Evolutionary conservation across 164 flowering plant species (phyloP), one percentile per base, ranked within the genome.

Genomic region (Magnolia sinica): DNA sequence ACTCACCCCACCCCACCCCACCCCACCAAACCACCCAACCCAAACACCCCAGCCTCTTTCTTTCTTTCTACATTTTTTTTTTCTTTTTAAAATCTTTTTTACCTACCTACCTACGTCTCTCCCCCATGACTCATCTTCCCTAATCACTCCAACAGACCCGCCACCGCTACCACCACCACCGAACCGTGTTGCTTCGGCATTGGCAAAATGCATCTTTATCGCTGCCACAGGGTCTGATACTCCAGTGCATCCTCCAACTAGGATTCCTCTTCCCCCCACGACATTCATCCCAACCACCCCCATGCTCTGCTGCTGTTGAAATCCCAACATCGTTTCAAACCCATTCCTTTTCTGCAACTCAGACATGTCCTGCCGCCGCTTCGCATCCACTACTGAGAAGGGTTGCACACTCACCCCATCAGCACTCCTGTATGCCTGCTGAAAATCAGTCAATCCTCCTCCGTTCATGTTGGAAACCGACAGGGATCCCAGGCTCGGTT

Each of bases 211-310:
- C 92, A 83, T 84, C 81, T 84, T 89, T 9, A 91, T 81, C 71
- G 96, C 98, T 1, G 91, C 93, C 76, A 92, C 96, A 0, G 97
- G 97, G 77, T 94, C 98, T 1, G 97, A 88, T 55, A 92, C 87
- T 18, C 87, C 87, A 13, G 81, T 79, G 74, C 92, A 89, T 14
- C 84, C 71, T 9, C 87, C 88, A 3, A 85, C 87, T 14, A 84
- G 58, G 13, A 86, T 74, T 31, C 89, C 89, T 29, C 89, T 88
- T 65, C 84, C 85, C 1, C 90, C 86, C 7, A 84, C 83, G 27
- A 83, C 87, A 75, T 89, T 88, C 81, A 88, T 80, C 65, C 90
- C 91, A 2, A 86, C 85, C 73, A 87, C 67, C 61, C 61, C 61
- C 10, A 84, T 87, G 78, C 81, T 78, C 1, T 83, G 86, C 58